These are phyloP conservation scores for Pterocarpus macrocarpus DNA, from an alignment of 306 rosid genomes.

Conservation along the genomic window DNA sequence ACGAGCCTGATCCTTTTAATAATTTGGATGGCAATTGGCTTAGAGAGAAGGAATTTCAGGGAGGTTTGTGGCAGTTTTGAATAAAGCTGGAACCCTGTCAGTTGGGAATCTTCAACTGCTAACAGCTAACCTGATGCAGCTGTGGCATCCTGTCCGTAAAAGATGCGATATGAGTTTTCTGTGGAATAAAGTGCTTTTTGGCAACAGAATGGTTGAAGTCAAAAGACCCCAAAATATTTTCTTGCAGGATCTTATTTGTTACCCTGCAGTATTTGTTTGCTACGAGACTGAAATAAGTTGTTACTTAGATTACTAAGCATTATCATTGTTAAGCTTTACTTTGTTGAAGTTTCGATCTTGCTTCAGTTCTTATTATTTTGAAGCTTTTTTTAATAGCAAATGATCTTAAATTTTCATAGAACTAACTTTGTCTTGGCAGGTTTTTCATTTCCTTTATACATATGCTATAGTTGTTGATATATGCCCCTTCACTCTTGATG, in stretches of 20 bases:
- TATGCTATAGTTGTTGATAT: conserved; percentile 67
- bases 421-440: conserved; percentile 63
- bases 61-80: neutral
- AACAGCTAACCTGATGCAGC: neutral
- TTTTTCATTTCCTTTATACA: conserved; percentile 90
- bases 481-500: conserved; percentile 92
- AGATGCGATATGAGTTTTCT: neutral
- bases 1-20: neutral
- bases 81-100: neutral
- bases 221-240: neutral
- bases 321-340: conserved; percentile 13
- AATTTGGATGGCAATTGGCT: neutral
- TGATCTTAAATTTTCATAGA: conserved; percentile 6
- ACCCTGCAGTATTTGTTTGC: conserved; percentile 28
- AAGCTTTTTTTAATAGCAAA: conserved; percentile 27
- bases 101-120: neutral
- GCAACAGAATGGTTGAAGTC: neutral
- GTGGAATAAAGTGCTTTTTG: conserved; percentile 4
- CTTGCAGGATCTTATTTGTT: conserved; percentile 35
- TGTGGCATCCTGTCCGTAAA: conserved; percentile 6
- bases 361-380: conserved; percentile 18
- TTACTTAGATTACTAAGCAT: conserved; percentile 17
- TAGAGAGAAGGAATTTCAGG: neutral
- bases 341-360: conserved; percentile 25
- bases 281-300: conserved; percentile 10